These are phyloP conservation scores for Verruconis gallopava DNA, from an alignment of 2,329 filamentous ascomycete species.

Conservation along the genomic window DNA sequence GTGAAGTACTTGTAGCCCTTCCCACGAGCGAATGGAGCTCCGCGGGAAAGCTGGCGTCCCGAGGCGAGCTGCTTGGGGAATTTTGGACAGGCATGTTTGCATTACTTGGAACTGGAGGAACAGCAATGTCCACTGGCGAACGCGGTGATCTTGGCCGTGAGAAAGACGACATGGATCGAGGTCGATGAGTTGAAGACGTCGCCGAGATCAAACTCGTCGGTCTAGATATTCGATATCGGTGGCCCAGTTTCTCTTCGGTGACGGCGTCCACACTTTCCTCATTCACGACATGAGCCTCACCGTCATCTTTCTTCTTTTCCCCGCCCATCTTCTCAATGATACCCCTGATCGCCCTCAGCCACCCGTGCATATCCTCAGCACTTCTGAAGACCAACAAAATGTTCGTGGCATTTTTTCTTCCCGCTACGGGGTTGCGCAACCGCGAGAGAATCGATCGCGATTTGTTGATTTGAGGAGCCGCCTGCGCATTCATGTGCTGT, in stretches of 20 bases:
- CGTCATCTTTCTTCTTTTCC: constrained; percentile 5
- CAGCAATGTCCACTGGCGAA: not conserved
- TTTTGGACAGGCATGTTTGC: not conserved
- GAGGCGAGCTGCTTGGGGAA: constrained; percentile 1
- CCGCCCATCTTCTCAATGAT: constrained; percentile 61
- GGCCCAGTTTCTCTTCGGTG: constrained; percentile 17
- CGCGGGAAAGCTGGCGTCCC: not conserved
- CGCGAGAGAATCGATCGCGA: constrained; percentile 52
- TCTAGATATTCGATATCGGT: constrained; percentile 23
- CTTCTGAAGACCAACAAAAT: constrained; percentile 61
- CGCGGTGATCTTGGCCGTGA: not conserved
- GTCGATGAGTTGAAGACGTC: not conserved
- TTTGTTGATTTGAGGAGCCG: constrained; percentile 32
- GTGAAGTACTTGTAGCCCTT: constrained; percentile 19
- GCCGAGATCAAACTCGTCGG: constrained; percentile 1
- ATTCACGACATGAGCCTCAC: constrained; percentile 18
- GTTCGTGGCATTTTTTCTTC: constrained; percentile 44
- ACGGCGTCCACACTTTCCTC: constrained; percentile 13
- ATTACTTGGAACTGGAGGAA: not conserved
- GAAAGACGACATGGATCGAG: constrained; percentile 2
- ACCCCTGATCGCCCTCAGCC: constrained; percentile 55
- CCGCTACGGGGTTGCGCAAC: constrained; percentile 43
- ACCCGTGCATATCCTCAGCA: constrained; percentile 62
- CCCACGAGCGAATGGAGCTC: not conserved
- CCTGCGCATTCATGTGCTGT: constrained; percentile 45